These are phyloP conservation scores for Phytophthora pseudosyringae DNA, from an alignment of 352 stramenopile species.

Conservation along the genomic window DNA sequence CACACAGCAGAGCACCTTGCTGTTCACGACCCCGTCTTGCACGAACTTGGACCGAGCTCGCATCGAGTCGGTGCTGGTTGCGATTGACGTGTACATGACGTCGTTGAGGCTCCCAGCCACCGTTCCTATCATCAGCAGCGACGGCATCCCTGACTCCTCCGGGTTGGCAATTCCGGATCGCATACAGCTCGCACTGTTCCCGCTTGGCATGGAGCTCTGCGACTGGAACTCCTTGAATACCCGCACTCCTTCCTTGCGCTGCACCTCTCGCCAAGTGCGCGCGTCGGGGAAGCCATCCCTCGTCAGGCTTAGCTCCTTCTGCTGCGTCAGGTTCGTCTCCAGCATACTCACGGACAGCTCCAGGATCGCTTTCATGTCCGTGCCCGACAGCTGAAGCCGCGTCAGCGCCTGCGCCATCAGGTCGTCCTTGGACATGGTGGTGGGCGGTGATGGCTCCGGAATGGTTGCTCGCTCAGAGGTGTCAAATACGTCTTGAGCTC, in stretches of 20 bases:
- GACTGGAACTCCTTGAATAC: slow-evolving; percentile 48
- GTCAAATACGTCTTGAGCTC: neutral
- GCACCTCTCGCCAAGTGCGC: slow-evolving; percentile 50
- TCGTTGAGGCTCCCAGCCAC: slow-evolving; percentile 54
- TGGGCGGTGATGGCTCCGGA: slow-evolving; percentile 17
- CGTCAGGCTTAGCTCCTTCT: slow-evolving; percentile 44
- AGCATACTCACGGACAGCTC: slow-evolving; percentile 44
- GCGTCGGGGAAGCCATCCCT: slow-evolving; percentile 50
- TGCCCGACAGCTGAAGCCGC: slow-evolving; percentile 39
- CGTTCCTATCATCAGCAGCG: slow-evolving; percentile 40
- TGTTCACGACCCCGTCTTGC: slow-evolving; percentile 50
- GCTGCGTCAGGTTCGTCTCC: slow-evolving; percentile 56
- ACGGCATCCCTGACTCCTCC: slow-evolving; percentile 31
- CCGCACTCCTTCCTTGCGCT: slow-evolving; percentile 44
- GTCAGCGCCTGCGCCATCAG: slow-evolving; percentile 43
- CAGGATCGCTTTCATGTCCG: slow-evolving; percentile 43
- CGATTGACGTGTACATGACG: slow-evolving; percentile 58
- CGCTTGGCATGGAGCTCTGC: slow-evolving; percentile 29
- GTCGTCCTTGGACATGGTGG: slow-evolving; percentile 45
- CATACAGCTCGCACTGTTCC: slow-evolving; percentile 36
- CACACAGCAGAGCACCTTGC: slow-evolving; percentile 39
- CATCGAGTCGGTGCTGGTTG: slow-evolving; percentile 45
- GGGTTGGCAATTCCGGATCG: slow-evolving; percentile 16
- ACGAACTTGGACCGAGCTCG: slow-evolving; percentile 51
- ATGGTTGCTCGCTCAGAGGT: slow-evolving; percentile 27